Evolutionary conservation across 805 yeast genomes (phyloP), one percentile per base, ranked within the genome.

Genomic region (Wickerhamiella sergipiensis): DNA sequence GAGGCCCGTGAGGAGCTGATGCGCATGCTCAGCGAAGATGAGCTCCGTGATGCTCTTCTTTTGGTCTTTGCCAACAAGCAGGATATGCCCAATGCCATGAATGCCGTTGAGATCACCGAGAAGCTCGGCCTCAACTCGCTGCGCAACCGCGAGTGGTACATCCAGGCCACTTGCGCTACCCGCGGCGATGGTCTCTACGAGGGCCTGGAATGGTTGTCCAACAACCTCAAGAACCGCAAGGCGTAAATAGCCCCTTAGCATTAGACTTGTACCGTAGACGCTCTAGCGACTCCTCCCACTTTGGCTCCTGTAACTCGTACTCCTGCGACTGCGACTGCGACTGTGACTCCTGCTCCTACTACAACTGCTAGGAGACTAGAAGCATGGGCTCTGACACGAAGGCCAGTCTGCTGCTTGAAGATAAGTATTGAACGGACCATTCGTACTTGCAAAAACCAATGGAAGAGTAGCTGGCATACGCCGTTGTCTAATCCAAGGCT

Each of bases 141-240:
- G 70, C 85, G 95, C 78, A 95, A 89, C 77, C 86, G 97, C 75
- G 95, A 95, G 66, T 92, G 98, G 98, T 90, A 85, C 76, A 90
- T 92, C 70, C 97, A 90, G 76, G 87, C 97, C 61, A 85, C 97
- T 58, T 89, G 97, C 76, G 98, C 98, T 62, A 90, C 97, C 61
- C 85, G 97, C 57, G 98, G 97, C 76, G 97, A 89, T 70, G 97
- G 97, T 78, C 77, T 88, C 67, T 85, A 86, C 71, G 96, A 88
- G 75, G 97, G 97, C 78, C 80, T 88, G 70, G 95, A 88, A 75
- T 88, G 97, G 97, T 80, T 88, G 67, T 80, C 89, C 61, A 83
- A 86, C 67, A 86, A 85, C 76, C 80, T 88, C 74, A 87, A 87
- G 77, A 83, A 63, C 66, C 67, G 68, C 55, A 58, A 58, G 58